Evolutionary conservation across 1,284 basidiomycete genomes (phyloP), one percentile per base, ranked within the genome.

Genomic region (Rhodotorula mucilaginosa): DNA sequence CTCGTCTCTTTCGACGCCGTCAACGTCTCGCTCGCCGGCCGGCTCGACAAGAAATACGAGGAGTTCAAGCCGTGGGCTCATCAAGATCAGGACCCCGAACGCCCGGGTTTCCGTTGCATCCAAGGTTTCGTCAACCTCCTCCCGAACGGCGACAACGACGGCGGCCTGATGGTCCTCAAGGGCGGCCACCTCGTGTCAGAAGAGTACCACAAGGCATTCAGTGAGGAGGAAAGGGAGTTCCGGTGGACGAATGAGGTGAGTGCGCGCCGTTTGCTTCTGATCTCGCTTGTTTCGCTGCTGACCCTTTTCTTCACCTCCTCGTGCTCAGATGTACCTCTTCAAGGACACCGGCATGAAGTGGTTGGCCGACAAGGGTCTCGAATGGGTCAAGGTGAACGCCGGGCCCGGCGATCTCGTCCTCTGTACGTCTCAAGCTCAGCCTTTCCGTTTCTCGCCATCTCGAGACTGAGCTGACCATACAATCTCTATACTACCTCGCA

Each of bases 111-210:
- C 69, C 78, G 82, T 73, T 82, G 61, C 71, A 74, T 82, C 13
- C 83, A 83, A 70, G 83, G 82, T n/a, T 80, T 82, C 66, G 78
- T 80, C 52, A 82, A 83, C 72, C 77, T 82, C 31, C 66, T 67
- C 56, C 64, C 77, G 51, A 82, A 81, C 72, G 83, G 82, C 3
- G 79, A 79, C 12, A 68, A 80, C 61, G 83, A 83, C 54, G 83
- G 83, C 54, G 82, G 82, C 26, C 78, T 83, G 19, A 80, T 82
- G 78, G 79, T 83, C 31, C 79, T 82, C 68, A 78, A 80, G 49
- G 49, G 58, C 29, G 61, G 62, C 3, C 67, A 68, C 57, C 29
- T 31, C 23, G 31, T 60, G n/a, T 54, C 57, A 23, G 19, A 68
- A n/a, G 67, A 68, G 62, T 68, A 68, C 62, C 49, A 49, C 63